phyloP scores from a whole-genome alignment of 2,329 filamentous ascomycete species.

The Exserohilum rostratum region DNA sequence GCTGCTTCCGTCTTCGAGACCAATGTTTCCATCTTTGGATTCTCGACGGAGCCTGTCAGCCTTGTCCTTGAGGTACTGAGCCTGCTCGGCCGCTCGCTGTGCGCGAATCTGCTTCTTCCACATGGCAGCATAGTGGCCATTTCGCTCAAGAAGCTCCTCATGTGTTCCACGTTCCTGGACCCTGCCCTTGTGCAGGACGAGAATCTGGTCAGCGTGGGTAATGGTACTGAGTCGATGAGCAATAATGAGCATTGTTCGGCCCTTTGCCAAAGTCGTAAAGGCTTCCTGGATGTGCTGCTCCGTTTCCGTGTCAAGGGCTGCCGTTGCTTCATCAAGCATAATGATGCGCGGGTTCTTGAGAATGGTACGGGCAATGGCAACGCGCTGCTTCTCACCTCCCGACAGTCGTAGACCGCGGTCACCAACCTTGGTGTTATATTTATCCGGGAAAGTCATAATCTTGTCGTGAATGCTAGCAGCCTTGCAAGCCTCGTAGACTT shows the following conservation, averaged over 20 bases:
- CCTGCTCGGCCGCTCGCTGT: slow-evolving; percentile 57
- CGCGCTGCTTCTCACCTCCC: slow-evolving; percentile 90
- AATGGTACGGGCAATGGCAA: slow-evolving; percentile 91
- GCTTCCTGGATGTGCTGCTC: slow-evolving; percentile 92
- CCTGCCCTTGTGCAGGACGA: slow-evolving; percentile 60
- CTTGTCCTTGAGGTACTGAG: slow-evolving; percentile 56
- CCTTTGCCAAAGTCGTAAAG: slow-evolving; percentile 78
- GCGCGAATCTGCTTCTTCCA: slow-evolving; percentile 61
- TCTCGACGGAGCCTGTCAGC: slow-evolving; percentile 56
- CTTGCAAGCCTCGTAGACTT: slow-evolving; percentile 80
- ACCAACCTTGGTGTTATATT: slow-evolving; percentile 87
- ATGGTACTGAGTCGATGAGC: slow-evolving; percentile 71
- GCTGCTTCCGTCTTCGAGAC: slow-evolving; percentile 47
- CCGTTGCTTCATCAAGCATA: slow-evolving; percentile 90
- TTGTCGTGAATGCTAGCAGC: slow-evolving; percentile 93
- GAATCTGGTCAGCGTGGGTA: slow-evolving; percentile 61
- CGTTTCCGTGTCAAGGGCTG: slow-evolving; percentile 87
- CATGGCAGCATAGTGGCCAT: slow-evolving; percentile 56
- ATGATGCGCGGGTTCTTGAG: slow-evolving; percentile 91
- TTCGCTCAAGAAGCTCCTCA: slow-evolving; percentile 55
- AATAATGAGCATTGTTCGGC: slow-evolving; percentile 93
- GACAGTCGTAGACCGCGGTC: slow-evolving; percentile 86
- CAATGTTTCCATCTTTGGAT: slow-evolving; percentile 51
- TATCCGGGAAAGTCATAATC: slow-evolving; percentile 85
- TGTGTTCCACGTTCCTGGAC: slow-evolving; percentile 60